A percentile compares a stretch with the other conserved stretches of the same genome.
Evolutionary conservation across 345 rosid species (phyloP).

Genomic region (Eutrema yunnanense): DNA sequence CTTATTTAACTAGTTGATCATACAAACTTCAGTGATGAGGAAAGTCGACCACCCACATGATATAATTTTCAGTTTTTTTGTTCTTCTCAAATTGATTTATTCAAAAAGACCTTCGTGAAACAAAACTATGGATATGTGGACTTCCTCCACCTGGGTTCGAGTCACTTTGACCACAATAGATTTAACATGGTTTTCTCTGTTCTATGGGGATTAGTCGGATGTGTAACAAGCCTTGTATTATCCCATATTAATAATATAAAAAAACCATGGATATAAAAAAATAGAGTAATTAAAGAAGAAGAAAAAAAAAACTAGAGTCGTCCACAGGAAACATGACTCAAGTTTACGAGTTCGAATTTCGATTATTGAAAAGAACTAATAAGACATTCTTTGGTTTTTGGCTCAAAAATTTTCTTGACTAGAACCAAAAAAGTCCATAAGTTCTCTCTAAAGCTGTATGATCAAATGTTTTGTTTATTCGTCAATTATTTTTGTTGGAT

Average conservation of each 20-base stretch:
- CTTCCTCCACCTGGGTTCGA: no score
- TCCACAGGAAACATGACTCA: not conserved
- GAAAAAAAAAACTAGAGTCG: not conserved
- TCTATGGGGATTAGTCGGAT: no score
- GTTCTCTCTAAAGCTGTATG: not conserved
- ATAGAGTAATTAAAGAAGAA: not conserved
- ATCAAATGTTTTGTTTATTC: not conserved
- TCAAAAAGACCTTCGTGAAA: not conserved
- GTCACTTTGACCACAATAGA: no score
- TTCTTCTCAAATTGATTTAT: not conserved
- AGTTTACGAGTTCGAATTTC: not conserved
- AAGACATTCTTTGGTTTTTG: not conserved
- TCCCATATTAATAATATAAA: no score
- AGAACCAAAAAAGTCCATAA: not conserved
- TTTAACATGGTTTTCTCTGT: no score
- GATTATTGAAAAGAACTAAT: not conserved
- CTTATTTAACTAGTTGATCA: not conserved
- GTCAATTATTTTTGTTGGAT: not conserved
- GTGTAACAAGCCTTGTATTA: no score
- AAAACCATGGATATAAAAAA: no score
- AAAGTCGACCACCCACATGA: conserved; percentile 1
- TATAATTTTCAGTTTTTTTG: not conserved
- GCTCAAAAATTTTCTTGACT: not conserved
- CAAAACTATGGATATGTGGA: not conserved
- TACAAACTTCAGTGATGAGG: not conserved